phyloP scores from a whole-genome alignment of 352 stramenopile species.

The Globisporangium lucens region DNA sequence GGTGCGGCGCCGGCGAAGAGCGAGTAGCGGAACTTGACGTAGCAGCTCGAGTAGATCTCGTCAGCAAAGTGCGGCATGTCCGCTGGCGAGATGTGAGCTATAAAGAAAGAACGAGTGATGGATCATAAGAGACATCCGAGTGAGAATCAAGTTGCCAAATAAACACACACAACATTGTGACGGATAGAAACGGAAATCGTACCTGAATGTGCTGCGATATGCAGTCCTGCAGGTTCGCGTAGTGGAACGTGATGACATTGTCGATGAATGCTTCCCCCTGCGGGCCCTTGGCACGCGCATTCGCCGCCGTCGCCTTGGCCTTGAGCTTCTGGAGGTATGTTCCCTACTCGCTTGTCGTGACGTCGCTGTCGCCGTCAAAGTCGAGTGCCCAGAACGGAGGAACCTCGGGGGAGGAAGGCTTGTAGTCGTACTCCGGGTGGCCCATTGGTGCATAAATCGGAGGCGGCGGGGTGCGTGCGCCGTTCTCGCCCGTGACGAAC shows the following conservation, averaged over 20 bases:
- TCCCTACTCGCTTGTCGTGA: constrained; percentile 4
- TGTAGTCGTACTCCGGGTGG: background rate
- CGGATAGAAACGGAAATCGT: background rate
- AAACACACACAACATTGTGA: too few species aligned
- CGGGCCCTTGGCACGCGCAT: background rate
- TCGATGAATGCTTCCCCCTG: constrained; percentile 7
- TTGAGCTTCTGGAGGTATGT: background rate
- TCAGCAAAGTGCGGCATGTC: background rate
- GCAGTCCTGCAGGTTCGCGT: constrained; percentile 28
- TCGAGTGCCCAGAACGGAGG: constrained; percentile 15
- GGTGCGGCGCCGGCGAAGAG: constrained; percentile 30
- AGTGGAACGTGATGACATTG: constrained; percentile 33
- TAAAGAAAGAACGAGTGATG: background rate
- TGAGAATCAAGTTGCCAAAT: background rate
- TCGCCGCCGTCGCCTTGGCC: background rate
- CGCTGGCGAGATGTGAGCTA: background rate
- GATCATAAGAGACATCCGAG: background rate
- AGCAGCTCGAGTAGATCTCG: background rate
- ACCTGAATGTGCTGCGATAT: constrained; percentile 21
- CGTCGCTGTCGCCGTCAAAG: background rate
- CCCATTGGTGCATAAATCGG: background rate
- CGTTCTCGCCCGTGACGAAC: background rate
- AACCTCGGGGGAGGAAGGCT: constrained; percentile 7
- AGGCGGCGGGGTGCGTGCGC: background rate
- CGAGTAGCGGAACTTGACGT: constrained; percentile 52